Evolutionary conservation across 2,329 filamentous ascomycete genomes (phyloP), one percentile per base, ranked within the genome.

Genomic region (Alternaria incomplexa): DNA sequence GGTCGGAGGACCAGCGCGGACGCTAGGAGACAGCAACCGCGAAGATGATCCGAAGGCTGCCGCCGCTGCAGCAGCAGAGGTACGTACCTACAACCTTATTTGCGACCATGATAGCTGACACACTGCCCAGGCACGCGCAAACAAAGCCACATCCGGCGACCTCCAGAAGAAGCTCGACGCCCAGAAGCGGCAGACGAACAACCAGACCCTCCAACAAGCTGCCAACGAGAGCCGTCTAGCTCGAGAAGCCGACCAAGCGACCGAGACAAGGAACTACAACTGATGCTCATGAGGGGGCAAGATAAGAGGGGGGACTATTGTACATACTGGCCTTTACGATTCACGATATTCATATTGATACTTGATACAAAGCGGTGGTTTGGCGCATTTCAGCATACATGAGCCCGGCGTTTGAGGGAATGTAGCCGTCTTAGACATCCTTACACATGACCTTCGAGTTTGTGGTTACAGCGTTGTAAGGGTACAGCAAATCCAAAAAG

Each of bases 61-160:
- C 63, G 94, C 94, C 5, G 93, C 93, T 0, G 87, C 88, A 68
- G 94, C 93, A 56, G 94, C 94, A 63, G 92, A 96, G 89, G 93
- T 96, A 79, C 77, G 88, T 83, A 68, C 23, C 46, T 26, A 17
- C 50, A 13, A 53, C 36, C 52, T 36, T 30, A 11, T 8, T 23
- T 25, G 15, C 23, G 48, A 25, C 13, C 1, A 40, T n/a, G 20
- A 52, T 8, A 2, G 32, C 71, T 70, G 64, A 71, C 66, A 57
- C 15, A 25, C 25, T 30, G 23, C 22, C 51, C 70, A 93, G 91
- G 89, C 90, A 76, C 87, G 92, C 67, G 89, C 89, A 20, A 87
- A 89, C 70, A 86, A 87, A 32, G 77, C 85, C 50, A 81, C 80
- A 62, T 64, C 74, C 83, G 80, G 81, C 82, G 88, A 71, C 89